phyloP scores from a whole-genome alignment of 2,329 filamentous ascomycete species.

The Diaporthe ilicicola region DNA sequence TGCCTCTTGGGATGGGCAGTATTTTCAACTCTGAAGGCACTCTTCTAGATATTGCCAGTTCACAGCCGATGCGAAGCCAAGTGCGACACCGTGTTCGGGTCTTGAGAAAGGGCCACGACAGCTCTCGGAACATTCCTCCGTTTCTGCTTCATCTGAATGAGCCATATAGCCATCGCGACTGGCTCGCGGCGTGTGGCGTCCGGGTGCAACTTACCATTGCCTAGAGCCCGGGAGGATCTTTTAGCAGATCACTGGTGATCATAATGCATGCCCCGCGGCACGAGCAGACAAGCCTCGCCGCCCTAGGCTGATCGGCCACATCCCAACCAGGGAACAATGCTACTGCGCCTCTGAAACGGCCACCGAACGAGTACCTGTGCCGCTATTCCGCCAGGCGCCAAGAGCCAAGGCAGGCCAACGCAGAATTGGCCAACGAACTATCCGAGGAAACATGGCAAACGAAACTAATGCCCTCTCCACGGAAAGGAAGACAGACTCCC shows the following conservation, averaged over 20 bases:
- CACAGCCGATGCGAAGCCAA: not conserved
- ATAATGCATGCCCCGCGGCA: not conserved
- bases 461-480: slow-evolving; percentile 7
- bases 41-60: not conserved
- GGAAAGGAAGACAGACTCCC: not conserved
- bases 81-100: not conserved
- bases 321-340: not conserved
- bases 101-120: not conserved
- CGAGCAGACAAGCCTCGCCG: slow-evolving; percentile 5
- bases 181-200: slow-evolving; percentile 11
- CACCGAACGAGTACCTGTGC: slow-evolving; percentile 11
- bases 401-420: not conserved
- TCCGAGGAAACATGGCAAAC: slow-evolving; percentile 18
- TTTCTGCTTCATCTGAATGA: slow-evolving; percentile 30
- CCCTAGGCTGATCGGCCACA: slow-evolving; percentile 26
- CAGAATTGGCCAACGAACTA: slow-evolving; percentile 14
- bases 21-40: not conserved
- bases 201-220: not conserved
- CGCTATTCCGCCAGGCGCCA: slow-evolving; percentile 7
- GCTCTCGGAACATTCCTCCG: slow-evolving; percentile 1
- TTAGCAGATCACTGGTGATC: slow-evolving; percentile 9
- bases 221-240: slow-evolving; percentile 17
- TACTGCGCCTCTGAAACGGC: slow-evolving; percentile 24
- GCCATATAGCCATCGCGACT: slow-evolving; percentile 13
- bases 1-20: no score